A percentile compares a stretch with the other conserved stretches of the same genome.
phyloP scores from a whole-genome alignment of 257 asterid species.

The Orobanche coerulescens region DNA sequence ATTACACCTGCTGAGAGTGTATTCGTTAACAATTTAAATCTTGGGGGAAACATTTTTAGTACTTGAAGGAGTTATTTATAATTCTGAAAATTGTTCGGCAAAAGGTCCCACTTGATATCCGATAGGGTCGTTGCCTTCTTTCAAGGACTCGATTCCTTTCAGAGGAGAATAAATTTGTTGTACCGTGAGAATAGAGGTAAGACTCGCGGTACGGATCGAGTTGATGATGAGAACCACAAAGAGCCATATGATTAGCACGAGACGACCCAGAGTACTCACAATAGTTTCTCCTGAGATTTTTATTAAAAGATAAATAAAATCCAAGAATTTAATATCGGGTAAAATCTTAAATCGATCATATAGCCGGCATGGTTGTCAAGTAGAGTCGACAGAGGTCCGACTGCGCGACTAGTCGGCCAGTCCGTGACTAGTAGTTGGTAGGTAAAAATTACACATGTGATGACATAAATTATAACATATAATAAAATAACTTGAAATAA shows the following conservation, averaged over 20 bases:
- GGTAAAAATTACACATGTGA: no score
- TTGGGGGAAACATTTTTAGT: no score
- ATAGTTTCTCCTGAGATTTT: slow-evolving; percentile 52
- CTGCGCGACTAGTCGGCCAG: no score
- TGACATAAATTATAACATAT: no score
- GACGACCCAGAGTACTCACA: slow-evolving; percentile 48
- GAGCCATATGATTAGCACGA: slow-evolving; percentile 54
- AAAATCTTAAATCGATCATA: no score
- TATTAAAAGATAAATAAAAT: not conserved
- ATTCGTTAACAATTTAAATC: no score
- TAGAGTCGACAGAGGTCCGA: no score
- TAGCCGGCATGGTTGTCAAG: no score
- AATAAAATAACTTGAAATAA: no score
- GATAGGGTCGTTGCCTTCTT: slow-evolving; percentile 35
- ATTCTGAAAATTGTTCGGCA: slow-evolving; percentile 37
- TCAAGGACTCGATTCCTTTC: slow-evolving; percentile 49
- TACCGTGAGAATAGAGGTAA: slow-evolving; percentile 60
- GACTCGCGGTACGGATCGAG: slow-evolving; percentile 57
- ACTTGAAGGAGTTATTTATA: no score
- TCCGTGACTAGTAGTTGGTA: no score
- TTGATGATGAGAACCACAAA: slow-evolving; percentile 58
- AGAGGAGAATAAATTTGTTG: slow-evolving; percentile 56
- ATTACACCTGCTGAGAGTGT: no score
- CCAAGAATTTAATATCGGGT: not conserved
- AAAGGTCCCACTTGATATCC: slow-evolving; percentile 55